These are phyloP conservation scores for Euphorbia pulcherrima DNA, from an alignment of 345 rosid species.

Conservation along the genomic window DNA sequence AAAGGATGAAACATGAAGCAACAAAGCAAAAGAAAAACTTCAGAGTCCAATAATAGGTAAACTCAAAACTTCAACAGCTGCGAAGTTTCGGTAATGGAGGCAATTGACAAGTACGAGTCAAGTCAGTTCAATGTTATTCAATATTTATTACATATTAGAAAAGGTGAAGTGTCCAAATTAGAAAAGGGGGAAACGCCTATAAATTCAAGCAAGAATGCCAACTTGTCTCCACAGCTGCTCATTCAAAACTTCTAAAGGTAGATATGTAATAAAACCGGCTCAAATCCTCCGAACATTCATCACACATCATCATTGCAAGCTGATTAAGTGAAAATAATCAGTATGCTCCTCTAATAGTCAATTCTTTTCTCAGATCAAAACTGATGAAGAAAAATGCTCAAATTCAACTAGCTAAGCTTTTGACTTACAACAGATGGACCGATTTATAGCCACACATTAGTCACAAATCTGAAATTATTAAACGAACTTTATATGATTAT, in stretches of 20 bases:
- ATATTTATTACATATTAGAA: constrained; percentile 16
- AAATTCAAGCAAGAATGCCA: constrained; percentile 21
- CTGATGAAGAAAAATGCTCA: constrained; percentile 7
- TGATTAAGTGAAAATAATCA: constrained; percentile 60
- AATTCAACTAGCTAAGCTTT: not conserved
- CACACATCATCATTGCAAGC: constrained; percentile 97
- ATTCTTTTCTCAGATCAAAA: constrained; percentile 21
- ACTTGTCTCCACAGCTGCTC: constrained; percentile 30
- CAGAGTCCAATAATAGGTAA: not conserved
- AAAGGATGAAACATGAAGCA: not conserved
- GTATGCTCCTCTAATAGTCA: constrained; percentile 28
- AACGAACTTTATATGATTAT: not conserved
- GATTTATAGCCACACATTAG: not conserved
- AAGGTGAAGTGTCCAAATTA: not conserved
- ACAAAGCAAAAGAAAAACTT: not conserved
- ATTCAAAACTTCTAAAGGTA: constrained; percentile 34
- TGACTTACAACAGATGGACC: not conserved
- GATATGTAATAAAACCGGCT: constrained; percentile 43
- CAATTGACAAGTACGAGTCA: not conserved
- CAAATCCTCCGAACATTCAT: constrained; percentile 56
- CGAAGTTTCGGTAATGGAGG: not conserved
- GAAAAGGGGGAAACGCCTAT: constrained; percentile 6
- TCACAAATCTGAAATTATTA: constrained; percentile 10
- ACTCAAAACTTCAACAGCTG: constrained; percentile 13
- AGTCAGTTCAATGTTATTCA: constrained; percentile 5